Conservation (phyloP, 768 basidiomycete genomes). For the Lactifluus subvellereus region DNA sequence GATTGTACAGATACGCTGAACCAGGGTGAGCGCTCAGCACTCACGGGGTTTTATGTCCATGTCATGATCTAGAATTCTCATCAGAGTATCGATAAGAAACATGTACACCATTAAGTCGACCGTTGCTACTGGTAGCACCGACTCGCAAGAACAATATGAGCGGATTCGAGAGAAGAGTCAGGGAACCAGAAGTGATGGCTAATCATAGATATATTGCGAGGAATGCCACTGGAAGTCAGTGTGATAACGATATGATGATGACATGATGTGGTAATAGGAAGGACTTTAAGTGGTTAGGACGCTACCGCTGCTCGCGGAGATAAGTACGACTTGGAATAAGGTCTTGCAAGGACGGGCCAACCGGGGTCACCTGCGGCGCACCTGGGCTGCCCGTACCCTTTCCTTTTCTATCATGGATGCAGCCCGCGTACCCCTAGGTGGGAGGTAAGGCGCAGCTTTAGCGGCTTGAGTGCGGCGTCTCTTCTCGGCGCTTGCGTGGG, state of each 20-base stretch:
- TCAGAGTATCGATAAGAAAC: too few relatives aligned
- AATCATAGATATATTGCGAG: neutral
- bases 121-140: neutral
- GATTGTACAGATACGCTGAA: too few relatives aligned
- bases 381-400: neutral
- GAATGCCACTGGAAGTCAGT: neutral
- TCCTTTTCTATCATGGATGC: slow-evolving; percentile 7
- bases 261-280: neutral
- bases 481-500: slow-evolving; percentile 10
- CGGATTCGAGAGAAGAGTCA: too few relatives aligned
- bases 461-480: neutral
- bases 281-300: neutral
- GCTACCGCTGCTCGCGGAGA: too few relatives aligned
- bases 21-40: too few relatives aligned
- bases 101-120: neutral
- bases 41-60: too few relatives aligned
- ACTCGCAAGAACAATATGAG: neutral
- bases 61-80: too few relatives aligned
- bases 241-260: neutral
- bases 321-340: too few relatives aligned
- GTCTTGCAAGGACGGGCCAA: neutral
- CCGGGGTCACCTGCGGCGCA: neutral
- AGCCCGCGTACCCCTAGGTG: slow-evolving; percentile 16
- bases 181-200: neutral
- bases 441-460: slow-evolving; percentile 6